Base-by-base conservation (phyloP, 345 rosid genomes). In the Euphorbia peplus region DNA sequence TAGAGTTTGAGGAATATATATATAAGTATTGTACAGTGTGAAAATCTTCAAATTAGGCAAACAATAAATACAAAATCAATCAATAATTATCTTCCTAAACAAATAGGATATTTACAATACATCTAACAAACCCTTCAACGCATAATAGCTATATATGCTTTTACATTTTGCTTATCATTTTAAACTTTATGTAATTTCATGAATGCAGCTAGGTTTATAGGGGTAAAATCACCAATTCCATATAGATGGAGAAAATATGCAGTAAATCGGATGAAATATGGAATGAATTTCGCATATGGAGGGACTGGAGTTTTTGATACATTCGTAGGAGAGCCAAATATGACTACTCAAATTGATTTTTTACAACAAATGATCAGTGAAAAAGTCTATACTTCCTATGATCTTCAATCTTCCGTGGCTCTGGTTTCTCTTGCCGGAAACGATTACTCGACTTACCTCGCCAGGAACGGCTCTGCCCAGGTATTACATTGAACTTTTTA, bases 221-320 rank as follows among this genome's bases (percentile, higher is more conserved):
- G 88, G 54, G 66, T 89, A 44, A 86, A 78, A 75, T 83, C 97
- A 19, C 98, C 98, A 0, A 79, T 89, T 1, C 85, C 97, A 1
- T 93, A 85, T 81, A 82, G 71, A 73, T 82, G 74, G 83, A 82
- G 81, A 75, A 75, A 77, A 3, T 30, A 67, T 30, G 86, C 73
- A 0, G 63, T 55, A 5, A 70, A 78, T 28, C 75, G 70, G 18
- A 24, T 83, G 69, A 73, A 65, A 52, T 54, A 80, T 26, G 99
- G 99, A 18, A 74, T 91, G 82, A 93, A 93, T 69, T 89, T 85
- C 58, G 99, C 97, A 0, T 81, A 64, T 29, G 99, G 97, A 60
- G 96, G 95, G 39, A 85, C 96, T 0, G 96, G 98, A 14, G 99
- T 89, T 47, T 84, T 91, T 42, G 69, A 84, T 32, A 87, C 95